These are phyloP conservation scores for Monosporascus sp. DNA, from an alignment of 2,329 filamentous ascomycete species.

Conservation along the genomic window DNA sequence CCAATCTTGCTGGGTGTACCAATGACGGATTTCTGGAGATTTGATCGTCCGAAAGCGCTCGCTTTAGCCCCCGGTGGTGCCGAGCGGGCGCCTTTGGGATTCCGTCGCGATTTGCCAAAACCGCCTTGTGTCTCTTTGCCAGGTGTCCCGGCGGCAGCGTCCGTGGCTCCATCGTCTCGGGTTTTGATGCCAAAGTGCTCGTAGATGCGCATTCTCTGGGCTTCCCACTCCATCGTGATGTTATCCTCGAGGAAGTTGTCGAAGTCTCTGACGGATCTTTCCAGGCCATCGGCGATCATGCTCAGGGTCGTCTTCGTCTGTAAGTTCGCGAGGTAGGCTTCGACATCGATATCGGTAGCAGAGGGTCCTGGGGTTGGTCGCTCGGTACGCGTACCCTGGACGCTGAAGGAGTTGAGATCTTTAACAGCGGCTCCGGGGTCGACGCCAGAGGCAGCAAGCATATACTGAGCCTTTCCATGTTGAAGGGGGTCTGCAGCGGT, in stretches of 20 bases:
- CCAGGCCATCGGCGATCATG: conserved; percentile 87
- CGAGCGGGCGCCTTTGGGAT: conserved; percentile 31
- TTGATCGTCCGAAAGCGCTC: conserved; percentile 60
- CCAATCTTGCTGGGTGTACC: conserved; percentile 69
- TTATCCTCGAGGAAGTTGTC: conserved; percentile 92
- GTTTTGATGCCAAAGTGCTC: conserved; percentile 87
- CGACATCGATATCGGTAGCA: conserved; percentile 59
- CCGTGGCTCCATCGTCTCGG: conserved; percentile 38
- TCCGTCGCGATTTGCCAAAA: conserved; percentile 56
- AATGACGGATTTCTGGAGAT: conserved; percentile 78
- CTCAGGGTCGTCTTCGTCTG: conserved; percentile 87
- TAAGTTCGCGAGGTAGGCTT: conserved; percentile 76
- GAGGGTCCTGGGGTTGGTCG: conserved; percentile 28
- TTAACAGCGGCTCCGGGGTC: conserved; percentile 80
- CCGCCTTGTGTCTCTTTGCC: conserved; percentile 46
- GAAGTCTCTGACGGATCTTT: conserved; percentile 85
- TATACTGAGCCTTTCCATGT: conserved; percentile 72
- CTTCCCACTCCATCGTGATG: conserved; percentile 92
- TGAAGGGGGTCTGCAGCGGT: conserved; percentile 39
- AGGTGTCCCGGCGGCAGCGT: conserved; percentile 27
- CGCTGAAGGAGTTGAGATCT: conserved; percentile 76
- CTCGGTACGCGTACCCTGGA: conserved; percentile 42
- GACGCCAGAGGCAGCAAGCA: conserved; percentile 89
- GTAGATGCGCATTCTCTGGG: conserved; percentile 87
- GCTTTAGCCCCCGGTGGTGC: conserved; percentile 34